phyloP scores from a whole-genome alignment of 2,329 filamentous ascomycete genomes.

The Aspergillus felis region DNA sequence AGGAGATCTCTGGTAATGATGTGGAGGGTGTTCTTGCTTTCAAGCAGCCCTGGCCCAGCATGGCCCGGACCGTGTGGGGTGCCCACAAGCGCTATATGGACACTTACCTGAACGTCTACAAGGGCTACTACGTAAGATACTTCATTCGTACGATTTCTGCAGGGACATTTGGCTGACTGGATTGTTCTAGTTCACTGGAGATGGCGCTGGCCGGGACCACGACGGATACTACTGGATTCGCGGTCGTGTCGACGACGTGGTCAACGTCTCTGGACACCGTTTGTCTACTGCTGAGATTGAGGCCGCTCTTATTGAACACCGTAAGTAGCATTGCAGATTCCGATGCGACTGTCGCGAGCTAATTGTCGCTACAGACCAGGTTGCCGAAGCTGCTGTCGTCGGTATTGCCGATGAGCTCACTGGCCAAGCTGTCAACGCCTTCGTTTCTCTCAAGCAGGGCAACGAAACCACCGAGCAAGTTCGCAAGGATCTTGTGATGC shows the following conservation, averaged over 20 bases:
- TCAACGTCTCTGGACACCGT: constrained; percentile 95
- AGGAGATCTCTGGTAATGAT: constrained; percentile 91
- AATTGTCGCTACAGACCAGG: constrained; percentile 35
- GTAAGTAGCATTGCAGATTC: constrained; percentile 35
- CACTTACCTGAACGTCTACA: constrained; percentile 96
- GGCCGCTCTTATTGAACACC: constrained; percentile 90
- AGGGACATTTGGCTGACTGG: not conserved
- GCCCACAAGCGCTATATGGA: constrained; percentile 99
- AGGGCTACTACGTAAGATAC: constrained; percentile 87
- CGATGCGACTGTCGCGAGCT: constrained; percentile 6
- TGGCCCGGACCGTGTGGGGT: constrained; percentile 96
- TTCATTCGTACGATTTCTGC: not conserved
- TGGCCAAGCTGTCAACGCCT: constrained; percentile 95
- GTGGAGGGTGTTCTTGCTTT: constrained; percentile 96
- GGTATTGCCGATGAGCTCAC: constrained; percentile 91
- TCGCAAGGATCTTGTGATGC: constrained; percentile 88
- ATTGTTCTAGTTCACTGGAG: constrained; percentile 49
- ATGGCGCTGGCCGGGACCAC: constrained; percentile 92
- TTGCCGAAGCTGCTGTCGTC: constrained; percentile 93
- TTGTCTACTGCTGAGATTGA: constrained; percentile 97
- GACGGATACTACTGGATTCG: constrained; percentile 99
- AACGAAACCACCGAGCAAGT: constrained; percentile 72
- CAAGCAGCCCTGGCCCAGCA: constrained; percentile 97
- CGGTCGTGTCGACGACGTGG: constrained; percentile 95
- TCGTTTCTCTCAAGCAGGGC: constrained; percentile 86